phyloP scores from a whole-genome alignment of 306 rosid genomes.

The Trichosanthes truncata region DNA sequence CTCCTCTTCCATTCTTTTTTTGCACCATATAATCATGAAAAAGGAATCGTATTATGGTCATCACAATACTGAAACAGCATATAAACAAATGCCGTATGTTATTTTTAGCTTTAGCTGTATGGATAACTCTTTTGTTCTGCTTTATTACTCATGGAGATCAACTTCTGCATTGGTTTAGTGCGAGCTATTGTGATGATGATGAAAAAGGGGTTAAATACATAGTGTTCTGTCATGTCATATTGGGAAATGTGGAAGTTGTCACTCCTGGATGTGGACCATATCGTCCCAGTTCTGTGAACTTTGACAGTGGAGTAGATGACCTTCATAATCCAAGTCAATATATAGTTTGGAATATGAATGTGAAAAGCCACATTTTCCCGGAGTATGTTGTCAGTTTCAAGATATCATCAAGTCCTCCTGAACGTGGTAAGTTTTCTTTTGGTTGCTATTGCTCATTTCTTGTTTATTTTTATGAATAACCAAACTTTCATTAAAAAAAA shows the following conservation, averaged over 20 bases:
- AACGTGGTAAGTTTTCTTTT: slow-evolving; percentile 16
- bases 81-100: background rate
- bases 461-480: background rate
- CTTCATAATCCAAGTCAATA: slow-evolving; percentile 21
- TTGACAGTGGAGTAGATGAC: slow-evolving; percentile 27
- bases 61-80: background rate
- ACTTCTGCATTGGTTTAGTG: slow-evolving; percentile 16
- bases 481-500: background rate
- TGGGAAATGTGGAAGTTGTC: slow-evolving; percentile 24
- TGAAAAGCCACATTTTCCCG: slow-evolving; percentile 21
- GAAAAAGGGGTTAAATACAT: slow-evolving; percentile 22
- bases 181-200: slow-evolving; percentile 20
- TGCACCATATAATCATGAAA: background rate
- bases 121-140: background rate
- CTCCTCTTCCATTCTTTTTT: background rate
- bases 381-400: slow-evolving; percentile 27
- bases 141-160: background rate
- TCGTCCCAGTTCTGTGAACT: slow-evolving; percentile 20
- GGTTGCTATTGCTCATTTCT: background rate
- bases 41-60: background rate
- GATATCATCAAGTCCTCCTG: slow-evolving; percentile 1
- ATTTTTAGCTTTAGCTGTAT: background rate
- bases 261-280: slow-evolving; percentile 19
- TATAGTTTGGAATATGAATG: slow-evolving; percentile 20
- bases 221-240: slow-evolving; percentile 18